Evolutionary conservation across 257 asterid genomes (phyloP).

Genomic region (Plectranthus barbatus): DNA sequence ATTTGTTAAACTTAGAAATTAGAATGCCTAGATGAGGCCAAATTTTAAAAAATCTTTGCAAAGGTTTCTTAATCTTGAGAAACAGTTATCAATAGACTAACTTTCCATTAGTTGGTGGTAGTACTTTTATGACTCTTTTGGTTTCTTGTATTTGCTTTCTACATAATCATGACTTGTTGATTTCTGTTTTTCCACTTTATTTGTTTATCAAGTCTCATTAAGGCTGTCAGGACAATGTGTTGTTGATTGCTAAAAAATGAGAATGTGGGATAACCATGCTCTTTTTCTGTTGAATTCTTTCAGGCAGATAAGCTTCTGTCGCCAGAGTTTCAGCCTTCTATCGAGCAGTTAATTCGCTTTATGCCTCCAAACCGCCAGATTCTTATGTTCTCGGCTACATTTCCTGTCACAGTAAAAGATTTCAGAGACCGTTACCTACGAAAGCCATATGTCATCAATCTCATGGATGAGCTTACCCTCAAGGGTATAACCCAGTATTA

Average conservation of each 20-base stretch:
- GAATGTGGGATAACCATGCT: conserved; percentile 5
- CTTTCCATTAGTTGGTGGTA: not conserved
- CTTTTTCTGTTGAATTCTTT: conserved; percentile 19
- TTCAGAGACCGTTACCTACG: conserved; percentile 68
- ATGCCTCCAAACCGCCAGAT: conserved; percentile 69
- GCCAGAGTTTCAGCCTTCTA: conserved; percentile 87
- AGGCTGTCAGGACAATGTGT: conserved; percentile 1
- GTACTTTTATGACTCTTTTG: conserved; percentile 4
- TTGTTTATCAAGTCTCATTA: not conserved
- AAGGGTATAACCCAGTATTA: conserved; percentile 86
- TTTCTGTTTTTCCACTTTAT: not conserved
- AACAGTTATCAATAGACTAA: not conserved
- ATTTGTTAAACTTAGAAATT: not conserved
- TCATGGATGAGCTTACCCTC: conserved; percentile 92
- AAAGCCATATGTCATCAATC: conserved; percentile 72
- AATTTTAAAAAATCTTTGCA: not conserved
- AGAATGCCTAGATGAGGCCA: not conserved
- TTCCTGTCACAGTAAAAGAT: conserved; percentile 81
- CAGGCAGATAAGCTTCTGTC: conserved; percentile 96
- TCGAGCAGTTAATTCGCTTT: conserved; percentile 67
- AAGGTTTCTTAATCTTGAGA: not conserved
- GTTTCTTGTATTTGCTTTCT: not conserved
- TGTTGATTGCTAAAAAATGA: not conserved
- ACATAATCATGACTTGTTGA: conserved; percentile 2
- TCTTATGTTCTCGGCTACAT: conserved; percentile 88